Percentiles rank a stretch among this genome's conserved stretches.
Conservation (phyloP, 257 asterid species). For the Solanum paucissectum region DNA sequence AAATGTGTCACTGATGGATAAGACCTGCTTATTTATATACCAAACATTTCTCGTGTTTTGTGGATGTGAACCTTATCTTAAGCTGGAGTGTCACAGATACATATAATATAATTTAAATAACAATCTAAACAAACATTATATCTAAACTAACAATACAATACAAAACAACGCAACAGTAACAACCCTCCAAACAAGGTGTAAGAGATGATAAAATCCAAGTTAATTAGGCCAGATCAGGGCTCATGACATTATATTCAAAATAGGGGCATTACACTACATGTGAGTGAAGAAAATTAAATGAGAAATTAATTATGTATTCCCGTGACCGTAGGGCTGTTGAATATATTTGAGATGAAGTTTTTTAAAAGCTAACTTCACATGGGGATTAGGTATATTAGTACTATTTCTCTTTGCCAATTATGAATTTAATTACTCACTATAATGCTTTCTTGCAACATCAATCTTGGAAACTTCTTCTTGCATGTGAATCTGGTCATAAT, state of each 20-base stretch:
- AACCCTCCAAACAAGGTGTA: too few relatives aligned
- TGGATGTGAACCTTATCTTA: not conserved
- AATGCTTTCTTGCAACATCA: not conserved
- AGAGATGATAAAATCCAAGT: not conserved
- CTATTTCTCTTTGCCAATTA: not conserved
- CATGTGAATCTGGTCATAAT: not conserved
- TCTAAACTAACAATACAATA: not conserved
- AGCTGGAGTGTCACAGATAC: not conserved
- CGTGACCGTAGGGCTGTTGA: not conserved
- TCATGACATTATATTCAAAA: not conserved
- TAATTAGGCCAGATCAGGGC: not conserved
- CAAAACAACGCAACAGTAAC: too few relatives aligned
- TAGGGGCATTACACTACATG: not conserved
- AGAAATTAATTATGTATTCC: not conserved
- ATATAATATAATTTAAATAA: too few relatives aligned
- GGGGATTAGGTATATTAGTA: constrained; percentile 3
- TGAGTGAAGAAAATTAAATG: not conserved
- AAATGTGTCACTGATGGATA: not conserved
- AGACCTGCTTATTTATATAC: not conserved
- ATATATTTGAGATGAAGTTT: not conserved
- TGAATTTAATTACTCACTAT: not conserved
- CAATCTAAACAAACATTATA: too few relatives aligned
- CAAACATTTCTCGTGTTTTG: too few relatives aligned
- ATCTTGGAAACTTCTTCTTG: not conserved
- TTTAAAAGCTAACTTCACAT: not conserved